Conservation (phyloP, 2,329 filamentous ascomycete genomes). For the Neofusicoccum sp. region DNA sequence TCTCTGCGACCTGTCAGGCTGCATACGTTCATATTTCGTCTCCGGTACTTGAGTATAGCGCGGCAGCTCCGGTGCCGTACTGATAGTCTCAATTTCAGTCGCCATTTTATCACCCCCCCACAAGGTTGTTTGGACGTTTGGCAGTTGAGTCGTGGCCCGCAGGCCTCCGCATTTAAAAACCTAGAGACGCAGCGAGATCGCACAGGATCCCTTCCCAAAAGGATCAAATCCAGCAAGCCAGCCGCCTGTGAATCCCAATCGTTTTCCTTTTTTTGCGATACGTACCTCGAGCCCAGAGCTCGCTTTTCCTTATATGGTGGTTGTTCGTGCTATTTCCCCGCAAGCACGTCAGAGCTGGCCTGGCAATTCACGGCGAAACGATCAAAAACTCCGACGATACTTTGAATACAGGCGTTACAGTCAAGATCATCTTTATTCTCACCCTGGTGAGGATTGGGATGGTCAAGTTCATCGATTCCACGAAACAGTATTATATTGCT, state of each 20-base stretch:
- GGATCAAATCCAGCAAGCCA: neutral
- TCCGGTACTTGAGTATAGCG: slow-evolving; percentile 1
- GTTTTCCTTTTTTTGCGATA: neutral
- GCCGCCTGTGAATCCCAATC: neutral
- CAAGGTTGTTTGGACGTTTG: too few species aligned
- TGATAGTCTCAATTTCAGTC: neutral
- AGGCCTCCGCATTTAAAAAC: neutral
- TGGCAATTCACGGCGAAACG: neutral
- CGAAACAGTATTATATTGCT: neutral
- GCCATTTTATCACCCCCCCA: too few species aligned
- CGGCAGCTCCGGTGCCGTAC: neutral
- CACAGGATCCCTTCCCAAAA: neutral
- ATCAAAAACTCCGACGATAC: too few species aligned
- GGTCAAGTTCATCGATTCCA: neutral
- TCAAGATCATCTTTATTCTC: too few species aligned
- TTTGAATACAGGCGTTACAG: too few species aligned
- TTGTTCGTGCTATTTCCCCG: slow-evolving; percentile 11
- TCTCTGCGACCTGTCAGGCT: too few species aligned
- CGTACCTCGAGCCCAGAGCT: neutral
- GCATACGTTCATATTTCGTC: slow-evolving; percentile 3
- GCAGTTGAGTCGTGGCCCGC: neutral
- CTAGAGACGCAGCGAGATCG: neutral
- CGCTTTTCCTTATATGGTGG: neutral
- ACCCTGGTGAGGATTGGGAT: too few species aligned
- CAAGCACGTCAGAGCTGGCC: slow-evolving; percentile 13